Evolutionary conservation across 768 basidiomycete species (phyloP).

Genomic region (Xerocomellus intermedius): DNA sequence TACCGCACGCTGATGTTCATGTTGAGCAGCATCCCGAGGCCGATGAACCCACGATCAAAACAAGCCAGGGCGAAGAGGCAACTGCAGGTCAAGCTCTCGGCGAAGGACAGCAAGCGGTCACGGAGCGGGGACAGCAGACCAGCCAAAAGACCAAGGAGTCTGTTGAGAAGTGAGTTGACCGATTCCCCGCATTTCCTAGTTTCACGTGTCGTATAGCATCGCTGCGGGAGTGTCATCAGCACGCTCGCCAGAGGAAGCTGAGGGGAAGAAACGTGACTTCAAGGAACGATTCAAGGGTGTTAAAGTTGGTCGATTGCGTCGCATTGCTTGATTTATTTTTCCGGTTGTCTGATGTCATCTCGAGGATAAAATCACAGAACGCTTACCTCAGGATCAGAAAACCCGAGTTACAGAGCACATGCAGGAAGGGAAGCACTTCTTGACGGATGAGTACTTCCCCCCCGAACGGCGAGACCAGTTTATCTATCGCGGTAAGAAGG

Average conservation of each 20-base stretch:
- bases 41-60: slow-evolving; percentile 37
- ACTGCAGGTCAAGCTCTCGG: slow-evolving; percentile 25
- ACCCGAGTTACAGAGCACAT: slow-evolving; percentile 51
- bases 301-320: slow-evolving; percentile 22
- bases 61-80: slow-evolving; percentile 35
- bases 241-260: slow-evolving; percentile 27
- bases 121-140: slow-evolving; percentile 11
- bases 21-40: slow-evolving; percentile 53
- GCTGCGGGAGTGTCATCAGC: slow-evolving; percentile 21
- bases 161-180: slow-evolving; percentile 13
- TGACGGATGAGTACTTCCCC: slow-evolving; percentile 86
- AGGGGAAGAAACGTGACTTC: slow-evolving; percentile 38
- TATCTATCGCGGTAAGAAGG: slow-evolving; percentile 92
- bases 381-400: slow-evolving; percentile 68
- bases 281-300: slow-evolving; percentile 32
- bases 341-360: slow-evolving; percentile 1
- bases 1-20: slow-evolving; percentile 44
- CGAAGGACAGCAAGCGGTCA: slow-evolving; percentile 16
- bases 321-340: neutral
- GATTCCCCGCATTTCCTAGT: too few relatives aligned
- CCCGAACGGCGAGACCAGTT: slow-evolving; percentile 89
- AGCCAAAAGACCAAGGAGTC: neutral
- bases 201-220: slow-evolving; percentile 13
- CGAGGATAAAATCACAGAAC: slow-evolving; percentile 47
- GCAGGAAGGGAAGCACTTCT: slow-evolving; percentile 62